phyloP scores from a whole-genome alignment of 768 basidiomycete species.

The Hebeloma cylindrosporum region DNA sequence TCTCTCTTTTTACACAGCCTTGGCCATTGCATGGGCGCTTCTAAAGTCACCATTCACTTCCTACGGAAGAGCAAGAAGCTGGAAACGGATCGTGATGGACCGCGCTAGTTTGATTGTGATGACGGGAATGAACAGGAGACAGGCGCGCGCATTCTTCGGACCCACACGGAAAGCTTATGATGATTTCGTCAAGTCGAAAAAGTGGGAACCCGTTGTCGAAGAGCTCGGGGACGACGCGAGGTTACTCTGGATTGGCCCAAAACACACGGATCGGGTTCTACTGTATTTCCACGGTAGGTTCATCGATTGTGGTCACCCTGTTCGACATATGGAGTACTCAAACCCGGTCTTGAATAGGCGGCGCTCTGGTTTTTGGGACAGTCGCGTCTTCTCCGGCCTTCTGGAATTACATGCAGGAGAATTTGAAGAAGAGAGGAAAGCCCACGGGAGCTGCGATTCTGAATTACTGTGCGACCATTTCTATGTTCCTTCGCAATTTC shows the following conservation, averaged over 20 bases:
- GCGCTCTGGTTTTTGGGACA: conserved; percentile 19
- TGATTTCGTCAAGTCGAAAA: conserved; percentile 15
- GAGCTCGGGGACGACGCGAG: conserved; percentile 15
- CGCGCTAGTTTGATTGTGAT: conserved; percentile 5
- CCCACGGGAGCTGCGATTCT: conserved; percentile 19
- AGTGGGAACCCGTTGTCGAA: conserved; percentile 21
- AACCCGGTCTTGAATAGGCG: conserved; percentile 9
- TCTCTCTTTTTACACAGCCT: conserved; percentile 1
- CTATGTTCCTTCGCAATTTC: not conserved
- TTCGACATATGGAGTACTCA: too few species aligned
- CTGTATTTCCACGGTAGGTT: conserved; percentile 16
- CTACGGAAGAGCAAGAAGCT: conserved; percentile 16
- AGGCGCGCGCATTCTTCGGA: conserved; percentile 16
- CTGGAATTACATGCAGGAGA: conserved; percentile 22
- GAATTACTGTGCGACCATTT: conserved; percentile 13
- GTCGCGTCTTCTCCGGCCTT: conserved; percentile 18
- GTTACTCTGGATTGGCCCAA: conserved; percentile 16
- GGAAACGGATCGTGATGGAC: conserved; percentile 13
- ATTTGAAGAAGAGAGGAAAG: conserved; percentile 14
- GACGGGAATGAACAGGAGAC: conserved; percentile 11
- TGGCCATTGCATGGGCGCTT: conserved; percentile 10
- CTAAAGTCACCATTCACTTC: conserved; percentile 16
- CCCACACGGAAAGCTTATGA: conserved; percentile 20
- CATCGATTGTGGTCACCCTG: not conserved
- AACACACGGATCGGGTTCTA: conserved; percentile 12